phyloP scores from a whole-genome alignment of 2,329 filamentous ascomycete species.

The Apiospora arundinis region DNA sequence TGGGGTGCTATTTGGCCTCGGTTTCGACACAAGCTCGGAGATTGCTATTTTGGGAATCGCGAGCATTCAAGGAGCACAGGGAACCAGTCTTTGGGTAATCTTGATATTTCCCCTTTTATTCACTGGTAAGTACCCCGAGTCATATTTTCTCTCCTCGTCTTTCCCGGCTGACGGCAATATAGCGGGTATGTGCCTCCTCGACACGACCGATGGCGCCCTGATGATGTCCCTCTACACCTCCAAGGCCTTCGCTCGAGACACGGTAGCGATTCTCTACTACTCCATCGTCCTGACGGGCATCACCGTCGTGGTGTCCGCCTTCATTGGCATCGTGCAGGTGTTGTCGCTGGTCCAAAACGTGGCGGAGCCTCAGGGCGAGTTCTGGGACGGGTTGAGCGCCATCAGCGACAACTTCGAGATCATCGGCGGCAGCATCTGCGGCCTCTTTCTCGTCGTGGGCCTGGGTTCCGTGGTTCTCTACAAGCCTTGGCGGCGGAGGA shows the following conservation, averaged over 20 bases:
- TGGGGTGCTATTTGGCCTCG: constrained; percentile 86
- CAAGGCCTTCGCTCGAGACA: constrained; percentile 77
- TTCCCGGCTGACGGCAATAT: background rate
- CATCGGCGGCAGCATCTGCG: constrained; percentile 86
- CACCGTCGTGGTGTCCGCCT: constrained; percentile 81
- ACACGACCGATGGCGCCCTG: constrained; percentile 89
- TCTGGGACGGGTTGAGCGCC: constrained; percentile 86
- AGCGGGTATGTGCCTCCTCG: constrained; percentile 94
- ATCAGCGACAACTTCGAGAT: constrained; percentile 84
- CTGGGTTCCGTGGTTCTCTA: constrained; percentile 77
- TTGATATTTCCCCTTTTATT: constrained; percentile 90
- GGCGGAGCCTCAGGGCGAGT: constrained; percentile 73
- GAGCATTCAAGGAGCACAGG: constrained; percentile 82
- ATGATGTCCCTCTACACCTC: constrained; percentile 96
- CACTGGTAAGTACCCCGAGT: constrained; percentile 62
- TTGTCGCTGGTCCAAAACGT: constrained; percentile 80
- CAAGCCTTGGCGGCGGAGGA: constrained; percentile 72
- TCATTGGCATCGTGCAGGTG: constrained; percentile 86
- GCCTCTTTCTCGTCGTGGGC: constrained; percentile 80
- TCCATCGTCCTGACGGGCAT: constrained; percentile 85
- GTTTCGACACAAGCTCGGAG: constrained; percentile 95
- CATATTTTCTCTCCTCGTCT: background rate
- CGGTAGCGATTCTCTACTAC: constrained; percentile 92
- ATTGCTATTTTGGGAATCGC: constrained; percentile 91
- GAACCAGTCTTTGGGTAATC: constrained; percentile 93